Conservation (phyloP, 164 flowering plant species). For the Annona squamosa region DNA sequence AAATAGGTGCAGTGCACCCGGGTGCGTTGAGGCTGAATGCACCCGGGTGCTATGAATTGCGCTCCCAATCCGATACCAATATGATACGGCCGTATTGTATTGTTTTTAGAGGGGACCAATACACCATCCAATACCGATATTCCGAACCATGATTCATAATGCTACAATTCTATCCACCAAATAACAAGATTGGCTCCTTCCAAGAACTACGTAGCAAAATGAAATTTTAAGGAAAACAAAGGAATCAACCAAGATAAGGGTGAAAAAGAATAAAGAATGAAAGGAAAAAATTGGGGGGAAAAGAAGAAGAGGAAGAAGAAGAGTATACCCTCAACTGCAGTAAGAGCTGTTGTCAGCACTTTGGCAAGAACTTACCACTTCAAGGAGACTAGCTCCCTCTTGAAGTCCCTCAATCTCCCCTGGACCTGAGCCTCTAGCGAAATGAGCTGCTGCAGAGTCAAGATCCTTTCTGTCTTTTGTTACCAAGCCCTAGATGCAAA, state of each 20-base stretch:
- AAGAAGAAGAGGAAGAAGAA: neutral
- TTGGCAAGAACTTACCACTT: conserved; percentile 61
- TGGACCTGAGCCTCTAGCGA: conserved; percentile 52
- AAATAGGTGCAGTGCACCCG: too few relatives aligned
- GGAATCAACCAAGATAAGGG: neutral
- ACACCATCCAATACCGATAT: too few relatives aligned
- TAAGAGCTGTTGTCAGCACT: neutral
- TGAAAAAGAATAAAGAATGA: neutral
- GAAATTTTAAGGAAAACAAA: neutral
- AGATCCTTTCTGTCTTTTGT: conserved; percentile 73
- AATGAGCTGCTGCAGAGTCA: conserved; percentile 84
- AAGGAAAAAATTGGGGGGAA: too few relatives aligned
- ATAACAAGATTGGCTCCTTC: neutral
- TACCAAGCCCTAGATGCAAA: conserved; percentile 66
- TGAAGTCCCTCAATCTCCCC: conserved; percentile 60
- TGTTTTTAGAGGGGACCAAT: too few relatives aligned
- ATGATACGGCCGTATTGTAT: too few relatives aligned
- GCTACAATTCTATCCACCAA: too few relatives aligned
- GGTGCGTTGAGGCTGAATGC: too few relatives aligned
- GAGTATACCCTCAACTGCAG: neutral
- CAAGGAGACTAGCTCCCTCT: conserved; percentile 80
- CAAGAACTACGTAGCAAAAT: neutral
- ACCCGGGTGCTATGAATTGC: too few relatives aligned
- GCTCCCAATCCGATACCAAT: too few relatives aligned
- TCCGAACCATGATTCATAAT: too few relatives aligned